Base-by-base conservation (phyloP, 371 early-diverging fungal species). In the Lichtheimia hyalospora region DNA sequence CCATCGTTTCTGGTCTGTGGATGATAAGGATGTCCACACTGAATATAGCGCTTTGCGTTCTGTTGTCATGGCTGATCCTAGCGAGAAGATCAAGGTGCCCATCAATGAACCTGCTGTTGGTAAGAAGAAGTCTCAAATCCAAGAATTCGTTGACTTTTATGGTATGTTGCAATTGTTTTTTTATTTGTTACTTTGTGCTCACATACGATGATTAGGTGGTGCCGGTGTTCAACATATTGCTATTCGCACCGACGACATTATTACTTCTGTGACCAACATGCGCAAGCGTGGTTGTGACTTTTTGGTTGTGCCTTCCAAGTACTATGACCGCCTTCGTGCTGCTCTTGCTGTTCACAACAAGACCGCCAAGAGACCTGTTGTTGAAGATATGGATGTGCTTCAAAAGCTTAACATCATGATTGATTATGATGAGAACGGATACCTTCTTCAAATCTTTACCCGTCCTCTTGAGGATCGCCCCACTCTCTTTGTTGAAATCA, bases 1-100 rank as follows among this genome's bases (percentile, higher is more conserved):
- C 87, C 96, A 96, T 77, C 89, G 97, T 48, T 98, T 97, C 91
- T 97, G 97, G 97, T 94, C 94, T 27, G 96, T 98, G 49, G 98
- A 98, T 77, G 98, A 98, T 80, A 90, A 84, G 62, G 93, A 96
- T 75, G 94, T 98, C 54, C 91, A 92, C 80, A 95, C 97, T 52
- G 92, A 98, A 71, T 97, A 94, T 84, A 91, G 91, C 68, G 89
- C 96, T 40, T 84, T 97, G 61, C 89, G 96, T 18, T 95, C 96
- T 25, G 93, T 96, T 58, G 97, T 96, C 75, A 96, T 98, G 96
- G 91, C 96, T 39, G 96, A 96, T 68, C 90, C 88, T 58, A 85
- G 86, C 66, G 97, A 97, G 64, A 79, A 69, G 49, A 89, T 98
- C 82, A 96, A 97, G 84, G 93, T 97, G 86, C 97, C 97, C 59